Conservation (phyloP, 805 yeast species). For the Starmera pachycereana region DNA sequence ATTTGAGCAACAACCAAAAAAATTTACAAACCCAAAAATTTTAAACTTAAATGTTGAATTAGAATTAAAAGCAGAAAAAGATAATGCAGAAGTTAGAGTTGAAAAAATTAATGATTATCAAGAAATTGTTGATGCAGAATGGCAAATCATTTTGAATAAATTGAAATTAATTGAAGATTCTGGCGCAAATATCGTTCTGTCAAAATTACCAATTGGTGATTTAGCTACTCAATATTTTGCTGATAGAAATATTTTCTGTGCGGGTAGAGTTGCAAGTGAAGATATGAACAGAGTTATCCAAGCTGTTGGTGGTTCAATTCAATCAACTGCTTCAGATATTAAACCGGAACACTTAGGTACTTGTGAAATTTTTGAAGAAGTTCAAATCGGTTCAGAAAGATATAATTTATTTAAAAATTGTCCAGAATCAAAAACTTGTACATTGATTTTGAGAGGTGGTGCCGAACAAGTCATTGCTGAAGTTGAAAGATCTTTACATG, state of each 20-base stretch:
- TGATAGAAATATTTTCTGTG: conserved; percentile 92
- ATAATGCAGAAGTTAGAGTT: conserved; percentile 96
- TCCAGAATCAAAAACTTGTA: conserved; percentile 87
- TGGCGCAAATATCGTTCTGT: conserved; percentile 88
- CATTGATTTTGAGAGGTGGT: conserved; percentile 90
- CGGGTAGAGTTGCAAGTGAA: conserved; percentile 84
- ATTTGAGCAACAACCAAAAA: conserved; percentile 96
- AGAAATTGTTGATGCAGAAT: conserved; percentile 97
- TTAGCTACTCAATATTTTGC: conserved; percentile 98
- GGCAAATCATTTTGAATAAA: conserved; percentile 87
- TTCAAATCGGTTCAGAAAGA: conserved; percentile 93
- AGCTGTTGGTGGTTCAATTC: conserved; percentile 91
- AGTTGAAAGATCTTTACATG: conserved; percentile 95
- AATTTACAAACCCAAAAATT: conserved; percentile 69
- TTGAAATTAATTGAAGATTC: conserved; percentile 70
- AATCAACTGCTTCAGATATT: conserved; percentile 68
- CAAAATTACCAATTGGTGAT: conserved; percentile 95
- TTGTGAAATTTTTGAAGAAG: conserved; percentile 80
- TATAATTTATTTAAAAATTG: conserved; percentile 90
- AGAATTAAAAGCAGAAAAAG: conserved; percentile 96
- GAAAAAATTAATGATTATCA: conserved; percentile 92
- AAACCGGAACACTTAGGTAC: conserved; percentile 68
- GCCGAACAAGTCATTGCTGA: conserved; percentile 98
- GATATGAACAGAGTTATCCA: conserved; percentile 87
- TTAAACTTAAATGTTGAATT: conserved; percentile 83